Evolutionary conservation across 1,284 basidiomycete genomes (phyloP), one percentile per base, ranked within the genome.

Genomic region (Paramarasmius palmivorus): DNA sequence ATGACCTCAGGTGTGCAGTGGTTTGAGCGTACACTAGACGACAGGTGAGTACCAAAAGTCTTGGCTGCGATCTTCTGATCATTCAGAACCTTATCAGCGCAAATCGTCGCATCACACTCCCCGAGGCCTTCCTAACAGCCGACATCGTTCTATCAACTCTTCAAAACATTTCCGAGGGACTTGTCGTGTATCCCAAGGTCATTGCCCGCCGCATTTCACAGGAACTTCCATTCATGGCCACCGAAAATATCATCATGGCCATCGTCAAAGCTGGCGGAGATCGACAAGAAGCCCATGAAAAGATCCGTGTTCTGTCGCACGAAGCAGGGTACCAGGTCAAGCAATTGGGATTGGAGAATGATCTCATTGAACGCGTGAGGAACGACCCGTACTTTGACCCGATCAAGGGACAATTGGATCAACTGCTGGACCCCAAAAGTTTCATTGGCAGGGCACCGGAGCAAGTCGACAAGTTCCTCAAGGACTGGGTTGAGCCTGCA

Each of bases 211-310:
- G 93, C 39, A 96, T 99, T 68, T 73, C 86, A 19, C 93, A 97
- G 70, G 97, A 99, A 73, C 81, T 99, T 34, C 97, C 97, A 2
- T 99, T 99, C 81, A 99, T 99, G 97, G 92, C 93, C 2, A 95
- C 95, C 2, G 95, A 98, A 73, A 99, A 99, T 73, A 83, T 99
- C 71, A 99, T 99, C 77, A 99, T 99, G 97, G 95, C 95, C 10
- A 88, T 99, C 58, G 97, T 99, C 56, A 96, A 96, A 73, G 80
- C 78, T 52, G 95, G 95, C 38, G 97, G 95, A 1, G 96, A 99
- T 71, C 81, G 97, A 36, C 97, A 99, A 73, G 92, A 93, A 70
- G 95, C 94, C 36, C 96, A 99, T 71, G 97, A 98, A 74, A 90
- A 92, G 73, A 96, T 98, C 67, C 77, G 96, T 56, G 95, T 98